Percentiles rank a stretch among this genome's conserved stretches.
Conservation (phyloP, 176 grass and related monocot genomes). For the Avena atlantica region DNA sequence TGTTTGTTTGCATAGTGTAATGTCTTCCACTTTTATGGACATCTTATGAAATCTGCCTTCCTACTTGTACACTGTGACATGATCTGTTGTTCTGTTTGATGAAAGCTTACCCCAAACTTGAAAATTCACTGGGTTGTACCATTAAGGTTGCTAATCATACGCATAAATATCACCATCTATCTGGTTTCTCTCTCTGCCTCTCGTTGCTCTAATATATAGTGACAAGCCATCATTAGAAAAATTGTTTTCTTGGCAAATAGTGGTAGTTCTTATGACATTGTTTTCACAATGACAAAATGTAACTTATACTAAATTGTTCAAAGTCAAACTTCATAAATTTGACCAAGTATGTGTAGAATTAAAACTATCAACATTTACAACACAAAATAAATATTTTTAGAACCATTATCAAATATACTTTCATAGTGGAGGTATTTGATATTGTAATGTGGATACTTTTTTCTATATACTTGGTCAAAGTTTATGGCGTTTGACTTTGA, state of each 20-base stretch:
- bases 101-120: background rate
- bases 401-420: too few relatives aligned
- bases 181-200: background rate
- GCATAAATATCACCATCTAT: background rate
- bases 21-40: conserved; percentile 12
- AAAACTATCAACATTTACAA: too few relatives aligned
- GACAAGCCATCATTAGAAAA: background rate
- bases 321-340: too few relatives aligned
- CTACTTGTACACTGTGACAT: conserved; percentile 8
- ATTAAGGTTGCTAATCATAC: conserved; percentile 17
- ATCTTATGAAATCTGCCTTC: conserved; percentile 3
- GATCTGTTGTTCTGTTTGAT: background rate
- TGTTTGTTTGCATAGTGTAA: background rate
- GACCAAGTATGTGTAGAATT: too few relatives aligned
- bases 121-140: conserved; percentile 5
- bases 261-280: too few relatives aligned
- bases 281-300: too few relatives aligned
- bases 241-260: conserved; percentile 12
- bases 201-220: background rate
- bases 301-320: too few relatives aligned
- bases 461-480: too few relatives aligned
- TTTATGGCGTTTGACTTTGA: too few relatives aligned
- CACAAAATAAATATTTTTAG: too few relatives aligned
- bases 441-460: too few relatives aligned
- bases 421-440: too few relatives aligned